These are phyloP conservation scores for Penicillium fimorum DNA, from an alignment of 495 filamentous ascomycete genomes.

Conservation along the genomic window DNA sequence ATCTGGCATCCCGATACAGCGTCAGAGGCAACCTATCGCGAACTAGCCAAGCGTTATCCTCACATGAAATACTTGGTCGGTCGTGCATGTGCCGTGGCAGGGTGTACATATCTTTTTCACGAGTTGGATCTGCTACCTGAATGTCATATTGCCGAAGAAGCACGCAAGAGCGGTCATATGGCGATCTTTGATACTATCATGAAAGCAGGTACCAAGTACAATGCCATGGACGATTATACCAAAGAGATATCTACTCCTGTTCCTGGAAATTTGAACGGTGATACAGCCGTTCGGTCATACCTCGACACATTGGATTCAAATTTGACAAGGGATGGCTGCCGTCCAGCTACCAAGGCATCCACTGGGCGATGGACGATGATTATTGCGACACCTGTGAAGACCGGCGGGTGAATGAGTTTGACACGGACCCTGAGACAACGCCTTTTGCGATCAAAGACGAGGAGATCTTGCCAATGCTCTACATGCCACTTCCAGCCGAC, in stretches of 20 bases:
- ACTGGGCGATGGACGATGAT: not conserved
- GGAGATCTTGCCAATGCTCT: not conserved
- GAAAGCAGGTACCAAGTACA: not conserved
- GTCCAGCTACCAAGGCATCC: not conserved
- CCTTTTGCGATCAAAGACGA: not conserved
- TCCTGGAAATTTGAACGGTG: not conserved
- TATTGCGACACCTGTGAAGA: not conserved
- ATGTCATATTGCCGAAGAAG: constrained; percentile 22
- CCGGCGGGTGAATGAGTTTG: not conserved
- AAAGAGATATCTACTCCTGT: not conserved
- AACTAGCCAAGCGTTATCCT: constrained; percentile 15
- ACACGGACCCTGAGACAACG: not conserved
- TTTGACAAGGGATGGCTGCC: not conserved
- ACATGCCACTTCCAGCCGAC: not conserved
- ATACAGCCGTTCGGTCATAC: not conserved
- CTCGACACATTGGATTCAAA: not conserved
- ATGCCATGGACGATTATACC: not conserved
- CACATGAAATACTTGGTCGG: constrained; percentile 20
- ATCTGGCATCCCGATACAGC: constrained; percentile 36
- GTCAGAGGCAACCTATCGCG: constrained; percentile 27
- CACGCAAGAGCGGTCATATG: not conserved
- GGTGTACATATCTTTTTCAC: constrained; percentile 19
- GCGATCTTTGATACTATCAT: not conserved
- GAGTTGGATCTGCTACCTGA: constrained; percentile 27
- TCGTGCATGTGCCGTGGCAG: constrained; percentile 25